Evolutionary conservation across 2,329 filamentous ascomycete genomes (phyloP).

Genomic region (Escovopsis sp.): DNA sequence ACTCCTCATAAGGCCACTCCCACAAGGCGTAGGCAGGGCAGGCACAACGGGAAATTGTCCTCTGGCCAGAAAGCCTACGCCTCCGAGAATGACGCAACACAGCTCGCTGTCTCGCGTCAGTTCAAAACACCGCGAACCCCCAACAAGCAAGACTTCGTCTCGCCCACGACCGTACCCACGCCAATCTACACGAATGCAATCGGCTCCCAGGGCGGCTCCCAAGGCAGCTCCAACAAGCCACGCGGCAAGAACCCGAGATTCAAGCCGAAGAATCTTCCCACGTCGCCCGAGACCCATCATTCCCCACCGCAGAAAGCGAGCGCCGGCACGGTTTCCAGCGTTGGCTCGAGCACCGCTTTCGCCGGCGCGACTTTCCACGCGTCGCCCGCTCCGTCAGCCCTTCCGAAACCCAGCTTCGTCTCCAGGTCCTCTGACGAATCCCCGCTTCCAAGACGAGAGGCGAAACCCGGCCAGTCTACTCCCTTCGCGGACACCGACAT

Average conservation of each 20-base stretch:
- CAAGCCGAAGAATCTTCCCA: conserved; percentile 16
- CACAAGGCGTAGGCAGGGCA: conserved; percentile 23
- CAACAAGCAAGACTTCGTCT: conserved; percentile 24
- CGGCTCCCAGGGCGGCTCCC: conserved; percentile 12
- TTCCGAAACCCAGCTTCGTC: conserved; percentile 80
- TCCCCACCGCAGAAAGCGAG: conserved; percentile 30
- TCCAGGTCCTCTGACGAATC: conserved; percentile 61
- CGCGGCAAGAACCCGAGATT: conserved; percentile 16
- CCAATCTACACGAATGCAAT: conserved; percentile 9
- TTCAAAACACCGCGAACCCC: conserved; percentile 29
- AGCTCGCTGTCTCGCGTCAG: conserved; percentile 18
- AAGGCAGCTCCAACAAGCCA: conserved; percentile 8
- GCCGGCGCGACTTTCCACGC: conserved; percentile 91
- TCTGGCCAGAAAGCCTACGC: conserved; percentile 39
- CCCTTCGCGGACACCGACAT: conserved; percentile 38
- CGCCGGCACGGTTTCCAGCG: conserved; percentile 20
- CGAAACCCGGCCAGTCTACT: conserved; percentile 29
- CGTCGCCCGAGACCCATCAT: conserved; percentile 29
- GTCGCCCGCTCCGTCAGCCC: conserved; percentile 75
- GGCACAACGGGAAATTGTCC: conserved; percentile 23
- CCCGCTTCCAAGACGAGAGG: conserved; percentile 23
- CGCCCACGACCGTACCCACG: conserved; percentile 19
- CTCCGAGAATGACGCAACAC: conserved; percentile 37
- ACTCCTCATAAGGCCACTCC: conserved; percentile 20
- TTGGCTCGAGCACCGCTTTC: conserved; percentile 37